These are phyloP conservation scores for Tricholoma saponaceum DNA, from an alignment of 768 basidiomycete species.

Conservation along the genomic window DNA sequence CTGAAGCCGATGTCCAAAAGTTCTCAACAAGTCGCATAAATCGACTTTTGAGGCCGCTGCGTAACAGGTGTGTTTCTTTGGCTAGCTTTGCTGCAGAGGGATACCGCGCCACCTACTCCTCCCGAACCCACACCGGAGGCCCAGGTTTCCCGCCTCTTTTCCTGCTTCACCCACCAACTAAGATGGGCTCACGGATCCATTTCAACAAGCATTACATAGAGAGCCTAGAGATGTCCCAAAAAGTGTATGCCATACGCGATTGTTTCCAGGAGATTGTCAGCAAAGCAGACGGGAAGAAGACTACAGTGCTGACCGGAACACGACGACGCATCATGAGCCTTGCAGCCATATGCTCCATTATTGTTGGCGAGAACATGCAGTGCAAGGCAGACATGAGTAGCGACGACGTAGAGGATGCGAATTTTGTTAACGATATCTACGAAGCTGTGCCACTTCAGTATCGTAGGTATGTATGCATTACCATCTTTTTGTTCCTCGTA, in stretches of 20 bases:
- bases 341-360: conserved; percentile 41
- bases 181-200: conserved; percentile 26
- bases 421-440: conserved; percentile 39
- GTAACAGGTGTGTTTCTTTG: conserved; percentile 18
- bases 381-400: conserved; percentile 21
- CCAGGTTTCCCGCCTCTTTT: conserved; percentile 27
- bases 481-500: background rate
- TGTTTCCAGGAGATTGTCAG: conserved; percentile 49
- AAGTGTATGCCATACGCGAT: conserved; percentile 50
- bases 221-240: conserved; percentile 40
- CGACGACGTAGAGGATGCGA: conserved; percentile 22
- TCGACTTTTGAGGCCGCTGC: conserved; percentile 20
- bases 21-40: conserved; percentile 19
- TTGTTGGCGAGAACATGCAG: conserved; percentile 45
- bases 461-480: conserved; percentile 38
- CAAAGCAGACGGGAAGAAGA: conserved; percentile 20
- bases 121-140: background rate
- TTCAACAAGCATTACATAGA: conserved; percentile 29
- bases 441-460: conserved; percentile 48
- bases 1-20: conserved; percentile 2
- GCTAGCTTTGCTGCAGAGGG: conserved; percentile 7
- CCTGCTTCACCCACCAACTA: conserved; percentile 34
- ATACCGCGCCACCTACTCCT: conserved; percentile 3
- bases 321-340: conserved; percentile 29
- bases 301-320: background rate